These are phyloP conservation scores for Pseudogymnoascus sp. DNA, from an alignment of 2,329 filamentous ascomycete genomes.

Conservation along the genomic window DNA sequence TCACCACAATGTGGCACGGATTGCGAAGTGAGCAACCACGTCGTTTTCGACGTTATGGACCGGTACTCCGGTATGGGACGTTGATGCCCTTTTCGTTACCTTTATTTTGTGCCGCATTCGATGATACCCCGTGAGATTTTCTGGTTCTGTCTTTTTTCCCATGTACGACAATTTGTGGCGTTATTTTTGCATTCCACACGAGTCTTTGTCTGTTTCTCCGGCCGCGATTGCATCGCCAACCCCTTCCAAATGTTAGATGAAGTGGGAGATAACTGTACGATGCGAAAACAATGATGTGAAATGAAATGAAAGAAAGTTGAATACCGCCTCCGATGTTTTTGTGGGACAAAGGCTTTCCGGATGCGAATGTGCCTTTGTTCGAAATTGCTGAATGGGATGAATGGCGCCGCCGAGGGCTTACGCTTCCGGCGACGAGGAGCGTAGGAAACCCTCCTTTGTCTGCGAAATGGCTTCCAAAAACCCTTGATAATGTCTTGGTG, in stretches of 20 bases:
- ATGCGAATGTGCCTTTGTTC: background rate
- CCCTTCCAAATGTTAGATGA: background rate
- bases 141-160: background rate
- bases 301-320: slow-evolving; percentile 2
- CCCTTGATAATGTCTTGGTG: background rate
- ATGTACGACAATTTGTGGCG: slow-evolving; percentile 1
- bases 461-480: background rate
- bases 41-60: slow-evolving; percentile 39
- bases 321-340: background rate
- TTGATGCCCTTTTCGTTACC: background rate
- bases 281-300: background rate
- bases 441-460: background rate
- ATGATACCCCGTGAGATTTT: slow-evolving; percentile 6
- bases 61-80: slow-evolving; percentile 29
- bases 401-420: background rate
- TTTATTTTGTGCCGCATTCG: background rate
- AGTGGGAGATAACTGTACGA: background rate
- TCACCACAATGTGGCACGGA: slow-evolving; percentile 25
- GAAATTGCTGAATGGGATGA: background rate
- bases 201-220: slow-evolving; percentile 5
- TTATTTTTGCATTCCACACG: slow-evolving; percentile 1
- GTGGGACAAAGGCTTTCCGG: background rate
- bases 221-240: background rate
- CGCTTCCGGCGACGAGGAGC: background rate
- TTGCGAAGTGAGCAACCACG: slow-evolving; percentile 36